Base-by-base conservation (phyloP, 2,329 filamentous ascomycete genomes). In the Scolecobasidium constrictum region DNA sequence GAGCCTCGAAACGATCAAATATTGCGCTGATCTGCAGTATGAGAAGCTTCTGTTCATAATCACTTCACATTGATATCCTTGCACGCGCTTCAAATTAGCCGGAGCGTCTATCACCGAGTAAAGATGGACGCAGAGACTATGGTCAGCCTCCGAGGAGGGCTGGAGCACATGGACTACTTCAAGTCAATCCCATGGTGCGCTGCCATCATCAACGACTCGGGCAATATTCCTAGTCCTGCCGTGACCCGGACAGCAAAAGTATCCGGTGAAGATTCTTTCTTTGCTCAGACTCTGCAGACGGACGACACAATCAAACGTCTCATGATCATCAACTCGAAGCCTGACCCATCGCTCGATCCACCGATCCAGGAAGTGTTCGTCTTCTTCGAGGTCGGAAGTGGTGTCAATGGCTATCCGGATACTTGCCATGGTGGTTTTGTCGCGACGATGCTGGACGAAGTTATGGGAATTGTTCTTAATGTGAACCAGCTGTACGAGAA, bases 371-470 rank as follows among this genome's bases (percentile, higher is more conserved):
- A 47, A 41, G 37, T 15, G 18, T 23, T 18, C 26, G 59, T 57
- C 2, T 52, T 70, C 5, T 50, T 66, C 39, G 57, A 61, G n/a
- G 20, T 80, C 1, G 75, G 72, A 2, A 51, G 61, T 9, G 69
- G 67, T 15, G 49, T 80, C 43, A 73, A 75, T 48, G 77, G 77
- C 2, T 70, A 71, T 49, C 58, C 69, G 2, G 56, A 62, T 3
- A 62, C 74, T 5, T 59, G 65, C 7, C 77, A 81, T 53, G 76
- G 77, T 16, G 77, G 77, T 1, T 66, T 80, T 21, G 65, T 74
- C 5, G 67, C 68, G 6, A 67, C 71, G 0, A 53, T 81, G n/a
- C 54, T 81, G 17, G 77, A 81, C 51, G 77, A 81, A 52, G 57
- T 63, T 4, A 69, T 73, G 53, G 73, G 75, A 1, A 59, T 69